Conservation (phyloP, 2,329 filamentous ascomycete genomes). For the Stemphylium vesicarium region DNA sequence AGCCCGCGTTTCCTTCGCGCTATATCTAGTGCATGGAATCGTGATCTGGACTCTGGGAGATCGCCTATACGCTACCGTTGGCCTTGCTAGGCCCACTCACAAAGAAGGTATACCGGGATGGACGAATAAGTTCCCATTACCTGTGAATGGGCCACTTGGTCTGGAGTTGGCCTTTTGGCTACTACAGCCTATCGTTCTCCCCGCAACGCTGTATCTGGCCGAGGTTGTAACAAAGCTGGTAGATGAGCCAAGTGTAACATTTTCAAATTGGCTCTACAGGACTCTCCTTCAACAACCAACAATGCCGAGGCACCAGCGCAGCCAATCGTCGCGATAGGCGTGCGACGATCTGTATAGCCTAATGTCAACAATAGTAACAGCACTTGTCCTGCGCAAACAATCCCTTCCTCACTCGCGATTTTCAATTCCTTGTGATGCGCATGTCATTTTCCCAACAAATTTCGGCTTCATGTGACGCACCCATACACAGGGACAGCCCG, state of each 20-base stretch:
- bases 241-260: conserved; percentile 61
- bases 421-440: not conserved
- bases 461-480: conserved; percentile 24
- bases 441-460: not conserved
- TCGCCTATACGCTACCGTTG: conserved; percentile 66
- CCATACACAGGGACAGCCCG: not conserved
- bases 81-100: conserved; percentile 60
- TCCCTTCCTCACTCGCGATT: not conserved
- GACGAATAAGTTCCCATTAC: conserved; percentile 63
- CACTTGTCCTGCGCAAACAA: not conserved
- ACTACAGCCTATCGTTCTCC: conserved; percentile 61
- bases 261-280: conserved; percentile 60
- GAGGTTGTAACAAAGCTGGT: conserved; percentile 46
- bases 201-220: conserved; percentile 40
- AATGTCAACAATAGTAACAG: not conserved
- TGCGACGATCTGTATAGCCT: not conserved
- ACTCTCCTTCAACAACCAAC: conserved; percentile 37
- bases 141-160: conserved; percentile 64
- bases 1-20: conserved; percentile 62
- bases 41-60: conserved; percentile 56
- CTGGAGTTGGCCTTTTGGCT: conserved; percentile 62
- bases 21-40: conserved; percentile 65
- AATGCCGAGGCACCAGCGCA: conserved; percentile 11
- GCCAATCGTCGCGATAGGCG: conserved; percentile 4
- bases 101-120: conserved; percentile 61